Evolutionary conservation across 805 yeast genomes (phyloP), one percentile per base, ranked within the genome.

Genomic region (Saturnispora mendoncae): DNA sequence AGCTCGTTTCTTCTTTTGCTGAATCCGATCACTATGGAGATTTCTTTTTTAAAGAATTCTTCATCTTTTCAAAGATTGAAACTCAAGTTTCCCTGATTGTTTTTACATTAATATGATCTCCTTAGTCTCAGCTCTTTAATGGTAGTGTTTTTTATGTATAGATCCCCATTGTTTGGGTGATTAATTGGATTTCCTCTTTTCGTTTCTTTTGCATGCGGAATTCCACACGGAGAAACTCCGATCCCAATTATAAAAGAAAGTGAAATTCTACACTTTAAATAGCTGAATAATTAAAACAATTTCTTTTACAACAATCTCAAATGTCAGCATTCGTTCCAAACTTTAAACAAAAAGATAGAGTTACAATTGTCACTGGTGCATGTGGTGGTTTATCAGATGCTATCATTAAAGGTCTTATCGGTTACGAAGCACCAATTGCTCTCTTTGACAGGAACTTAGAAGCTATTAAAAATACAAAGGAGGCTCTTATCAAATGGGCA

Each of bases 401-500:
- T 13, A 55, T 81, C 40, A 67, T 81, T 43, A 73, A 78, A 53
- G 84, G 84, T 14, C 62, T 83, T 28, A 59, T 83, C 10, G 83
- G 84, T 4, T 84, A 82, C 52, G 94, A 90, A 28, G 84, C 90
- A 3, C 77, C 78, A 18, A 65, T 83, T 33, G 92, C 92, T 23
- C 67, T 83, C 33, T 68, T 82, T 27, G 92, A 83, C 58, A 69
- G 79, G 64, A 74, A 76, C 63, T 60, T 72, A 54, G 78, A 75
- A 43, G 69, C 78, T 54, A 71, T 80, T 52, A 69, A 64, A 51
- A 68, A 60, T 58, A 84, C 66, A 60, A 84, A 67, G 54, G 66
- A 60, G 53, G 76, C 56, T 51, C 67, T 64, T 47, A 33, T 46
- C 25, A 51, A 54, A 18, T 57, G 47, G 50, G 54, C 58, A 33